Percentiles rank a stretch among this genome's conserved stretches.
These are phyloP conservation scores for Sanghuangporus sanghuang DNA, from an alignment of 1,284 basidiomycete genomes.

Conservation along the genomic window DNA sequence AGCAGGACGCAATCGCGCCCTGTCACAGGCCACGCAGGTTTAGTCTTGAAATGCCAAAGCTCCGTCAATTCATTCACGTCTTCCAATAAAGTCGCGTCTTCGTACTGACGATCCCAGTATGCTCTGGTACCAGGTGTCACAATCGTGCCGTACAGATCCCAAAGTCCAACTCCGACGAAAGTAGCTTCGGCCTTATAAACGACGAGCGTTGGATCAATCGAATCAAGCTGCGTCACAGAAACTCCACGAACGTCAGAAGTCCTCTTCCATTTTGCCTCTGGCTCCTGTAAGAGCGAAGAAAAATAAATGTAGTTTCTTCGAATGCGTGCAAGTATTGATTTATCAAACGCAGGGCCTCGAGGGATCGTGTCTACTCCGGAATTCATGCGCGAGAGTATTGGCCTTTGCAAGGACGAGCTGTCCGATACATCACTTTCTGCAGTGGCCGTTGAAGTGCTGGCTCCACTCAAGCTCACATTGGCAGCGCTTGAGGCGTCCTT, in stretches of 20 bases:
- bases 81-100: constrained; percentile 81
- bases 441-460: constrained; percentile 44
- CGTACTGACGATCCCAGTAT: constrained; percentile 89
- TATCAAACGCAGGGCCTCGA: constrained; percentile 61
- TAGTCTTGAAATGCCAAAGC: constrained; percentile 86
- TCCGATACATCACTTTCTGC: constrained; percentile 21
- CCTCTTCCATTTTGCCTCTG: constrained; percentile 95
- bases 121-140: constrained; percentile 76
- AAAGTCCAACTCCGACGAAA: constrained; percentile 93
- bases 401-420: constrained; percentile 26
- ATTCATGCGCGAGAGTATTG: constrained; percentile 29
- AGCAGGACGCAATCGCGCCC: constrained; percentile 89
- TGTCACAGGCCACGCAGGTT: constrained; percentile 87
- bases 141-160: constrained; percentile 93
- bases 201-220: constrained; percentile 94
- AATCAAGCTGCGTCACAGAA: constrained; percentile 92
- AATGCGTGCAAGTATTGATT: constrained; percentile 78
- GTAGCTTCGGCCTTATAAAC: constrained; percentile 97
- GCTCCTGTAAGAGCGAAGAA: constrained; percentile 94
- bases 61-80: constrained; percentile 91
- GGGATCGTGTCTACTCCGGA: constrained; percentile 26
- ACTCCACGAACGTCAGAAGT: constrained; percentile 87
- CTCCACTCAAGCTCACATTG: constrained; percentile 59
- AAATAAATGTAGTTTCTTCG: constrained; percentile 97
- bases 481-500: constrained; percentile 68